Evolutionary conservation across 2,329 filamentous ascomycete species (phyloP).

Genomic region (Colletotrichum trifolii): DNA sequence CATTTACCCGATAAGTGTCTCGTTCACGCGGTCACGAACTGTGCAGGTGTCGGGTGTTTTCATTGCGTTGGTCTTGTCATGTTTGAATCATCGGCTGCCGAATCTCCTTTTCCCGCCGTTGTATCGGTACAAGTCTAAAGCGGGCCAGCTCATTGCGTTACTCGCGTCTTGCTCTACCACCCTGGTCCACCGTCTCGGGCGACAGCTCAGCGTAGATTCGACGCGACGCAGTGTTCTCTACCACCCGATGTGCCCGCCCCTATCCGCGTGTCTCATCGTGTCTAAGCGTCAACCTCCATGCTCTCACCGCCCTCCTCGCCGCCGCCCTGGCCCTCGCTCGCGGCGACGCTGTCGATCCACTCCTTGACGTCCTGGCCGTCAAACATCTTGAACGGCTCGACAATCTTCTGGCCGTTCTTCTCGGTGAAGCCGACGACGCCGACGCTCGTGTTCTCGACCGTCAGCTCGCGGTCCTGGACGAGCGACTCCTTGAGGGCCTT

Average conservation of each 20-base stretch:
- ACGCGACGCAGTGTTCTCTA: constrained; percentile 15
- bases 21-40: background rate
- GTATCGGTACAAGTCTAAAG: constrained; percentile 36
- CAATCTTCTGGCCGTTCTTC: constrained; percentile 62
- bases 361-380: constrained; percentile 88
- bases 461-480: constrained; percentile 97
- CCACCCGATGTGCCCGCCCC: constrained; percentile 8
- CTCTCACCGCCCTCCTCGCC: constrained; percentile 52
- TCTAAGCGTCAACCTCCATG: constrained; percentile 48
- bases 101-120: constrained; percentile 29
- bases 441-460: constrained; percentile 95
- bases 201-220: constrained; percentile 4
- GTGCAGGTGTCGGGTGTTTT: background rate
- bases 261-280: background rate
- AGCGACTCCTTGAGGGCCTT: constrained; percentile 94
- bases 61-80: background rate
- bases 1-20: background rate
- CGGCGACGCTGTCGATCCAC: constrained; percentile 79
- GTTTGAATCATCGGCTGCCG: constrained; percentile 27
- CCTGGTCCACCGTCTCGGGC: background rate
- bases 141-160: constrained; percentile 22
- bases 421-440: constrained; percentile 78
- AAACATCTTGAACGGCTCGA: constrained; percentile 87
- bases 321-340: constrained; percentile 61
- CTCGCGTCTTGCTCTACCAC: constrained; percentile 19